Base-by-base conservation (phyloP, 2,329 filamentous ascomycete genomes). In the Graphilbum fragrans region DNA sequence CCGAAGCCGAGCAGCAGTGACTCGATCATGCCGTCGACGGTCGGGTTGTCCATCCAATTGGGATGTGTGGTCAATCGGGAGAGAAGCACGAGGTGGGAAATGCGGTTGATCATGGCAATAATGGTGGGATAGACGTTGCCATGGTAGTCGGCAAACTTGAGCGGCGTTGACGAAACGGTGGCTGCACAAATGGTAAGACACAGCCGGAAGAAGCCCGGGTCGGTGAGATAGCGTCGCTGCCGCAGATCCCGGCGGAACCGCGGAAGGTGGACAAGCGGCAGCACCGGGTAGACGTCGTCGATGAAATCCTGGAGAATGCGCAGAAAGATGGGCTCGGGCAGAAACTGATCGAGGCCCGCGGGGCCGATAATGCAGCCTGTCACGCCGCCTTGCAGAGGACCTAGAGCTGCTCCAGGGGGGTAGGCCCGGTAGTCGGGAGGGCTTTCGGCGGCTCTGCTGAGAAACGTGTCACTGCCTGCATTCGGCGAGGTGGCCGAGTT, bases 141-240 rank as follows among this genome's bases (percentile, higher is more conserved):
- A 12, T 12, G 7, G 21, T 52, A 51, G 11, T 29, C 34, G 16
- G 39, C 43, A 21, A 48, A 45, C 16, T 44, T 45, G 22, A 46
- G 42, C 3, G 50, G 50, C 9, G 50, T 46, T 3, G 51, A 53
- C 2, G 51, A 47, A 21, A 52, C 42, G 2, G 50, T 53, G 11
- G 49, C 45, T 12, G 50, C 51, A 37, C 48, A 52, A 3, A 53
- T 19, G 14, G 46, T 41, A 37, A 53, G 44, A 40, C 49, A 52
- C 9, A 52, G 45, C 8, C 50, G 45, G 32, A 48, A 43, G 41
- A 50, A 53, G 5, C 33, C 42, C 2, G 48, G 43, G 32, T 52
- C 50, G 3, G 38, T 42, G 3, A 41, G 43, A 41, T 49, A 50
- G 39, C 41, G 36, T 9, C 45, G 35, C 3, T 38, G 34, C 10